Conservation (phyloP, 1,284 basidiomycete species). For the Papiliotrema nemorosa region DNA sequence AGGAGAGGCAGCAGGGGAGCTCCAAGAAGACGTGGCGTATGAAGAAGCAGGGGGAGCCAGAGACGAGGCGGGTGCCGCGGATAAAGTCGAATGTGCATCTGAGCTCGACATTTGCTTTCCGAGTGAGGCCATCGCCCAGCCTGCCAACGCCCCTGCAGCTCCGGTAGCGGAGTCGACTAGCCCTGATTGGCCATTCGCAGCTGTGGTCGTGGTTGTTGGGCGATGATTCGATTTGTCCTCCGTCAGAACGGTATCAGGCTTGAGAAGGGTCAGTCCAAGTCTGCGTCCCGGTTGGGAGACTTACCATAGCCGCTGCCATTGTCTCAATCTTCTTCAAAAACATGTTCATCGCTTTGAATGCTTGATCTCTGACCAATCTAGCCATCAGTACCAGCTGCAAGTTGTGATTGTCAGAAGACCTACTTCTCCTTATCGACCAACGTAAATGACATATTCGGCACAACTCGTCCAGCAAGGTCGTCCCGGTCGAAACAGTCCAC, state of each 20-base stretch:
- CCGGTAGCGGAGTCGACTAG: constrained; percentile 81
- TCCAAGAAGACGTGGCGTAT: constrained; percentile 1
- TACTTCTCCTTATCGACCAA: constrained; percentile 88
- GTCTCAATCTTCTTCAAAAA: constrained; percentile 80
- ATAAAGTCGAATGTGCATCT: constrained; percentile 68
- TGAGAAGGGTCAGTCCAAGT: constrained; percentile 1
- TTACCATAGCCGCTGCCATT: constrained; percentile 73
- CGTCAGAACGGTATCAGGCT: constrained; percentile 65
- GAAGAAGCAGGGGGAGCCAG: constrained; percentile 14
- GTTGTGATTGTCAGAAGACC: not conserved
- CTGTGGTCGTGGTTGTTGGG: constrained; percentile 40
- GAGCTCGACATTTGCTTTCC: constrained; percentile 71
- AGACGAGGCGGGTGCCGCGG: constrained; percentile 29
- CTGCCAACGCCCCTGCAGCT: constrained; percentile 82
- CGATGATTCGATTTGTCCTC: constrained; percentile 47
- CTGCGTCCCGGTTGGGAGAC: too few species aligned
- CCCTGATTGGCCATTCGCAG: constrained; percentile 52
- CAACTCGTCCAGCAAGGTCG: constrained; percentile 82
- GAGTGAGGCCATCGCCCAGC: constrained; percentile 88
- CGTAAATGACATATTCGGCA: constrained; percentile 75
- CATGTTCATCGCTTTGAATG: constrained; percentile 82
- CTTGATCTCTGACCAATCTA: constrained; percentile 86
- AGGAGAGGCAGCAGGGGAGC: constrained; percentile 18
- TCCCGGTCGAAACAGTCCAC: constrained; percentile 84
- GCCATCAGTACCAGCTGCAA: constrained; percentile 8